phyloP scores from a whole-genome alignment of 2,329 filamentous ascomycete species.

The Dothideomycetes sp. region DNA sequence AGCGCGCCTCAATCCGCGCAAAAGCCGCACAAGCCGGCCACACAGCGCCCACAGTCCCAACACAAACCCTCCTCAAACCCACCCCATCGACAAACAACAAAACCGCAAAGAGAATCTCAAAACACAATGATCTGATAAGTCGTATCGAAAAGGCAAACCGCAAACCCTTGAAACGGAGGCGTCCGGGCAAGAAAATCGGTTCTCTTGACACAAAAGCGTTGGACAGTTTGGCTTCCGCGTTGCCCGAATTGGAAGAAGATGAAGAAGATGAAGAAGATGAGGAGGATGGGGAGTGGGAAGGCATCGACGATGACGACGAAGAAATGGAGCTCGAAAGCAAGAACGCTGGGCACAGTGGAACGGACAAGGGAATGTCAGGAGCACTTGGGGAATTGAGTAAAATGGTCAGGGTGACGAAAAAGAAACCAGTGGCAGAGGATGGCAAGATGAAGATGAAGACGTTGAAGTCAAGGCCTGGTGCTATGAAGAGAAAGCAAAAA shows the following conservation, averaged over 20 bases:
- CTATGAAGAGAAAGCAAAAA: conserved; percentile 73
- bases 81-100: conserved; percentile 62
- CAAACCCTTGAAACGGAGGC: conserved; percentile 44
- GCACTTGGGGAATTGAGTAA: conserved; percentile 15
- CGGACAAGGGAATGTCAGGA: conserved; percentile 4
- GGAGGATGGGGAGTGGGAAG: too few species aligned
- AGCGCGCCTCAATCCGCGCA: conserved; percentile 48
- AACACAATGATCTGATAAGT: conserved; percentile 69
- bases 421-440: conserved; percentile 31
- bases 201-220: conserved; percentile 68
- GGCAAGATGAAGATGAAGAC: conserved; percentile 66
- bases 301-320: conserved; percentile 39
- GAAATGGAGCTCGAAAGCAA: conserved; percentile 28
- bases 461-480: conserved; percentile 64
- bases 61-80: conserved; percentile 37
- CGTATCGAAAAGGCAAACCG: conserved; percentile 55
- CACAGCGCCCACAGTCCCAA: conserved; percentile 36
- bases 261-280: conserved; percentile 38
- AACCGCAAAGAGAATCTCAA: conserved; percentile 73
- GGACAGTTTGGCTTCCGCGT: conserved; percentile 66
- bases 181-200: conserved; percentile 69
- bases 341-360: too few species aligned
- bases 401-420: conserved; percentile 17
- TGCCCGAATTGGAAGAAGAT: conserved; percentile 51
- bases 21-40: conserved; percentile 42